Evolutionary conservation across 2,329 filamentous ascomycete species (phyloP).

Genomic region (Epichloe glyceriae): DNA sequence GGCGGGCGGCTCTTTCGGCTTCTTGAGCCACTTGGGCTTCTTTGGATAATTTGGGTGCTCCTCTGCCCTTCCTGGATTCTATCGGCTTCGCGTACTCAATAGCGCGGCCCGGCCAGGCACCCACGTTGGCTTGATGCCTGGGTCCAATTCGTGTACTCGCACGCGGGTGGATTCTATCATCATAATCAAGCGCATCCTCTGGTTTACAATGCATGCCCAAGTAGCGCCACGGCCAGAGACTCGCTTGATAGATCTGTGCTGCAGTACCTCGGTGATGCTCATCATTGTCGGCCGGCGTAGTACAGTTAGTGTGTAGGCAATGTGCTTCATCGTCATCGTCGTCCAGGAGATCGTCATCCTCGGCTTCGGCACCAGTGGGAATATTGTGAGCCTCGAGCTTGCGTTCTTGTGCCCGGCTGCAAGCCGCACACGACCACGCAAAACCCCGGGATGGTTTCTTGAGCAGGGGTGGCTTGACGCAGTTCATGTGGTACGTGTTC

Average conservation of each 20-base stretch:
- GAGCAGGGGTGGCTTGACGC: conserved; percentile 77
- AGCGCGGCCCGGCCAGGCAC: conserved; percentile 72
- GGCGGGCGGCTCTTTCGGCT: conserved; percentile 64
- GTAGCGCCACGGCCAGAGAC: conserved; percentile 93
- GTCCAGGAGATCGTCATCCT: conserved; percentile 49
- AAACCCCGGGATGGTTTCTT: conserved; percentile 97
- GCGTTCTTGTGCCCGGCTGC: conserved; percentile 88
- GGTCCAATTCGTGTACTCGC: conserved; percentile 87
- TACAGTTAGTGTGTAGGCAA: conserved; percentile 43
- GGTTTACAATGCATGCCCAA: conserved; percentile 90
- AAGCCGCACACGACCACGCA: conserved; percentile 93
- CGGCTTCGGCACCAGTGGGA: conserved; percentile 58
- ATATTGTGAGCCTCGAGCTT: conserved; percentile 85
- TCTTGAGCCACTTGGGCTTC: conserved; percentile 73
- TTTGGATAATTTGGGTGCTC: conserved; percentile 64
- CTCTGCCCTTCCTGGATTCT: conserved; percentile 77
- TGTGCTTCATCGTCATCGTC: conserved; percentile 61
- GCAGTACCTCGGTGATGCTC: conserved; percentile 51
- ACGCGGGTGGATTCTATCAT: conserved; percentile 92
- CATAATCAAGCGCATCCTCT: conserved; percentile 90
- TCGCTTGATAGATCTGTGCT: conserved; percentile 84
- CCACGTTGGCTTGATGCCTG: conserved; percentile 77
- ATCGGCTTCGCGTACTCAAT: conserved; percentile 83
- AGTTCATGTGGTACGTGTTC: conserved; percentile 97
- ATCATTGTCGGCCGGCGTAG: conserved; percentile 50